phyloP scores from a whole-genome alignment of 768 basidiomycete species.

The Pulveroboletus sp. region DNA sequence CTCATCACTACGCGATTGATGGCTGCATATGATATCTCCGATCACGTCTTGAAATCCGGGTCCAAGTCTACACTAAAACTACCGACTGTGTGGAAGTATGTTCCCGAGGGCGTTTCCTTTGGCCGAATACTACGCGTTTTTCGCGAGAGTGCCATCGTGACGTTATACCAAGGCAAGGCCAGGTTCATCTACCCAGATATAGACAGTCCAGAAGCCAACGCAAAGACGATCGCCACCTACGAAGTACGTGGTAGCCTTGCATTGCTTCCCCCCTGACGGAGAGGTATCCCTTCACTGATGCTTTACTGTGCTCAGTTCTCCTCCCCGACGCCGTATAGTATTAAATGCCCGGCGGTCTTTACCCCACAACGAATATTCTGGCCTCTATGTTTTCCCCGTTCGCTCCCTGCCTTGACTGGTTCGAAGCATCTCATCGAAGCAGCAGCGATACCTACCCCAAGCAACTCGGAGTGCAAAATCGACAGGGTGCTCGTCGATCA shows the following conservation, averaged over 20 bases:
- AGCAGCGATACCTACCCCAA: slow-evolving; percentile 15
- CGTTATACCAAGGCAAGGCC: slow-evolving; percentile 23
- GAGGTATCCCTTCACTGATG: not conserved
- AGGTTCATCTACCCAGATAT: slow-evolving; percentile 25
- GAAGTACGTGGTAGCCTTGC: slow-evolving; percentile 7
- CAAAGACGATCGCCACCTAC: slow-evolving; percentile 16
- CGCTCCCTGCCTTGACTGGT: not conserved
- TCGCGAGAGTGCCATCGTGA: slow-evolving; percentile 25
- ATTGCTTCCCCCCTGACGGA: not conserved
- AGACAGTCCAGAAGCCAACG: slow-evolving; percentile 12
- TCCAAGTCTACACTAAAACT: slow-evolving; percentile 9
- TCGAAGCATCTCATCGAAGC: slow-evolving; percentile 22
- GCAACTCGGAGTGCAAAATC: slow-evolving; percentile 14
- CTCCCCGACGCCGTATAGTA: slow-evolving; percentile 12
- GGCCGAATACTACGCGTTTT: slow-evolving; percentile 27
- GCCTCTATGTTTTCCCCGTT: slow-evolving; percentile 15
- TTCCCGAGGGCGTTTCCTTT: slow-evolving; percentile 22
- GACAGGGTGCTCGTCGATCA: slow-evolving; percentile 21
- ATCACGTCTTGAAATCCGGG: slow-evolving; percentile 9
- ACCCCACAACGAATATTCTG: slow-evolving; percentile 29
- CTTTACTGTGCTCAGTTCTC: slow-evolving; percentile 14
- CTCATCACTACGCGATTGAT: slow-evolving; percentile 27
- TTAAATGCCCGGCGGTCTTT: slow-evolving; percentile 19
- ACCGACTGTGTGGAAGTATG: slow-evolving; percentile 14
- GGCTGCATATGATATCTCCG: slow-evolving; percentile 27